Conservation (phyloP, 345 rosid genomes). For the Diplotaxis tenuifolia region DNA sequence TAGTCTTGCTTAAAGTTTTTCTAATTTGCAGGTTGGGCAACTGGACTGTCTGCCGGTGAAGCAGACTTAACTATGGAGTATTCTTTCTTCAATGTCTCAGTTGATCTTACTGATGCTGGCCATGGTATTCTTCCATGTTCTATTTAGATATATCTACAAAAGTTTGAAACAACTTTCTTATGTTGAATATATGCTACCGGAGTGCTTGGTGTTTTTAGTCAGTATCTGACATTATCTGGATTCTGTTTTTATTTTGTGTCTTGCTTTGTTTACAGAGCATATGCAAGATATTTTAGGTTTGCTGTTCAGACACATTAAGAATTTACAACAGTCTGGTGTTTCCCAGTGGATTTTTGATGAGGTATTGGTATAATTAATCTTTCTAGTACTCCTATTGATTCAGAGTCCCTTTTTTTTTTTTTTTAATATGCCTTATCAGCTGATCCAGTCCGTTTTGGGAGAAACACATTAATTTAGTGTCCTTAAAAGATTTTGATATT, state of each 20-base stretch:
- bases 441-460: too few relatives aligned
- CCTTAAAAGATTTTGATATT: conserved; percentile 30
- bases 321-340: conserved; percentile 70
- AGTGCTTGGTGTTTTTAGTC: background rate
- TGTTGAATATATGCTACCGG: background rate
- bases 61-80: conserved; percentile 51
- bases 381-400: background rate
- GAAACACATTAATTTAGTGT: too few relatives aligned
- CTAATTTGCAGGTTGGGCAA: conserved; percentile 76
- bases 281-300: conserved; percentile 75
- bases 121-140: conserved; percentile 51
- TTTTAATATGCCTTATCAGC: too few relatives aligned
- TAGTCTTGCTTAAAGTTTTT: background rate
- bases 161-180: background rate
- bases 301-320: conserved; percentile 65
- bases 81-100: conserved; percentile 65
- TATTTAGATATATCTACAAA: background rate
- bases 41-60: conserved; percentile 65
- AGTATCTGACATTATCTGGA: background rate
- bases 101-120: conserved; percentile 87
- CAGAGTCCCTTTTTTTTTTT: too few relatives aligned
- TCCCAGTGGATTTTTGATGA: conserved; percentile 90
- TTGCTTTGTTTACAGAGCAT: conserved; percentile 53
- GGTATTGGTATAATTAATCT: conserved; percentile 46
- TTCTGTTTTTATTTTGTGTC: background rate